A percentile compares a stretch with the other conserved stretches of the same genome.
Evolutionary conservation across 2,329 filamentous ascomycete genomes (phyloP).

Genomic region (Aspergillus novofumigatus): DNA sequence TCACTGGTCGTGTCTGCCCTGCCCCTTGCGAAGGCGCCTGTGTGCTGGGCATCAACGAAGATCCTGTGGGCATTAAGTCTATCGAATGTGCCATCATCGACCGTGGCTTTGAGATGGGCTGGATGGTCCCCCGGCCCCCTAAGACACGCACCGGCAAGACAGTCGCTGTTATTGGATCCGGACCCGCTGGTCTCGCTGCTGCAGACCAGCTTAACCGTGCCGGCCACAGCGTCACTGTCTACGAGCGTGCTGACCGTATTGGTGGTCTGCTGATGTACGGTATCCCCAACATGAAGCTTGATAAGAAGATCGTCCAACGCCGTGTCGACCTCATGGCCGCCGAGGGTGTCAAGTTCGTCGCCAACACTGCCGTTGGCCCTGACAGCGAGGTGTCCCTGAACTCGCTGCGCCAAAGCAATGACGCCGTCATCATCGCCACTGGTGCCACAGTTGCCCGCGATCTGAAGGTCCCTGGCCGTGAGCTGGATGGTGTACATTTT

Average conservation of each 20-base stretch:
- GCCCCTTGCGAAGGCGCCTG: slow-evolving; percentile 96
- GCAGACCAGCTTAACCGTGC: slow-evolving; percentile 94
- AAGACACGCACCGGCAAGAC: slow-evolving; percentile 80
- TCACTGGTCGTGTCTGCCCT: slow-evolving; percentile 93
- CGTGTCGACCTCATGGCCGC: slow-evolving; percentile 91
- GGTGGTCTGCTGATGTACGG: slow-evolving; percentile 97
- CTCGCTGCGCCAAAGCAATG: slow-evolving; percentile 68
- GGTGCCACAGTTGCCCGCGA: slow-evolving; percentile 92
- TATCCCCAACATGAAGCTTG: slow-evolving; percentile 99
- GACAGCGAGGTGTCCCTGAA: slow-evolving; percentile 63
- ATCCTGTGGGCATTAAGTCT: slow-evolving; percentile 96
- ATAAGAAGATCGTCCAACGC: slow-evolving; percentile 94
- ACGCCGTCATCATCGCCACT: slow-evolving; percentile 86
- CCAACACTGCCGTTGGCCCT: slow-evolving; percentile 72
- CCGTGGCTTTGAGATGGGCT: slow-evolving; percentile 94
- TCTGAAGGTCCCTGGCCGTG: slow-evolving; percentile 82
- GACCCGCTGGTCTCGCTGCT: slow-evolving; percentile 81
- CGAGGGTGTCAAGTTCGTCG: slow-evolving; percentile 80
- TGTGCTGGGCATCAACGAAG: slow-evolving; percentile 93
- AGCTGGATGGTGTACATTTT: slow-evolving; percentile 85
- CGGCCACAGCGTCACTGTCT: slow-evolving; percentile 83
- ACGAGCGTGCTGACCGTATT: slow-evolving; percentile 84
- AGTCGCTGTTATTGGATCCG: slow-evolving; percentile 84
- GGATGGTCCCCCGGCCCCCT: slow-evolving; percentile 85
- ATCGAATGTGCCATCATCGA: slow-evolving; percentile 98